A percentile compares a stretch with the other conserved stretches of the same genome.
phyloP scores from a whole-genome alignment of 768 basidiomycete genomes.

The Mycena vitilis region DNA sequence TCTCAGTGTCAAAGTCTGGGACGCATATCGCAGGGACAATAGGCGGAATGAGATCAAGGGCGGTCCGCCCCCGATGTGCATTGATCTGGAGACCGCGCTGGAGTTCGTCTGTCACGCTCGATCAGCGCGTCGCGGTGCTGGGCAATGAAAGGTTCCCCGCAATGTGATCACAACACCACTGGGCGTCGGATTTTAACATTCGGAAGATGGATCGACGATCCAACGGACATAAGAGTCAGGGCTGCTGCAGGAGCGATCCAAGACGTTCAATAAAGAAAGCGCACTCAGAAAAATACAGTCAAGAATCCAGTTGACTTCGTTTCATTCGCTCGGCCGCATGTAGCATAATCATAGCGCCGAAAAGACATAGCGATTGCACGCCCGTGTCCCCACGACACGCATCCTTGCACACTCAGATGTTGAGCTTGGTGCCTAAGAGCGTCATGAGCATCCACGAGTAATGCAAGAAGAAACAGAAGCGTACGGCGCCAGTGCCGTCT shows the following conservation, averaged over 20 bases:
- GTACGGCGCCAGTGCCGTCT: constrained; percentile 91
- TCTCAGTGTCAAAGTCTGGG: too few species aligned
- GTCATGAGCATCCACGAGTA: background rate
- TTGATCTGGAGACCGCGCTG: too few species aligned
- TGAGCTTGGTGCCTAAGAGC: constrained; percentile 88
- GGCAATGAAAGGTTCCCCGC: too few species aligned
- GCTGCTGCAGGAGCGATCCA: background rate
- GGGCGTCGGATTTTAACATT: too few species aligned
- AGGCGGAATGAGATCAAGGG: too few species aligned
- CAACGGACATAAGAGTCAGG: background rate
- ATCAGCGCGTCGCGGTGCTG: too few species aligned
- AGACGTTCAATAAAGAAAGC: background rate
- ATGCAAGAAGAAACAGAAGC: background rate
- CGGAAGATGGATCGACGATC: too few species aligned
- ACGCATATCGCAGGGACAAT: too few species aligned
- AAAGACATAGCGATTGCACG: constrained; percentile 25
- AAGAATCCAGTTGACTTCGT: background rate
- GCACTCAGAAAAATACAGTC: too few species aligned
- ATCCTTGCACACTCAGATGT: constrained; percentile 69
- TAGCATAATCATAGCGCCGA: constrained; percentile 33
- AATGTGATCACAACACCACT: too few species aligned
- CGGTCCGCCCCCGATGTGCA: too few species aligned
- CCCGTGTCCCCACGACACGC: constrained; percentile 9
- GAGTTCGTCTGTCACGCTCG: too few species aligned
- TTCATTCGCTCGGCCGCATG: constrained; percentile 7